Evolutionary conservation across 768 basidiomycete species (phyloP), one percentile per base, ranked within the genome.

Genomic region (Termitomyces sp.): DNA sequence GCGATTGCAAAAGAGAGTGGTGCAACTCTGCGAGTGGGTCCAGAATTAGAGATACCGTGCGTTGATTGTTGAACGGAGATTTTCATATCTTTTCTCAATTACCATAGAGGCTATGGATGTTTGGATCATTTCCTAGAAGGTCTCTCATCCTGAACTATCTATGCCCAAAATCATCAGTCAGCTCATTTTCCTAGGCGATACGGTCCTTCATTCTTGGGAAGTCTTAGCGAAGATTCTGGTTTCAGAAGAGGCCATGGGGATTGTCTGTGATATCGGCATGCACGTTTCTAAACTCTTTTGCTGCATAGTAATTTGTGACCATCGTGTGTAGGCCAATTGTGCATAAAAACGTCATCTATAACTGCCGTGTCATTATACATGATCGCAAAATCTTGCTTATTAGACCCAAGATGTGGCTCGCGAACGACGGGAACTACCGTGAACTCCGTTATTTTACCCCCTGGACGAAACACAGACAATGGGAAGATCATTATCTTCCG

Each of bases 391-490:
- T 99, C 60, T 74, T 98, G 1, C 85, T 98, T 62, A 98, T 99
- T 63, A 86, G 97, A 24, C 97, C 97, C 0, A 99, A 98, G 77
- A 95, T 99, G 95, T 99, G 97, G 97, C 79, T 99, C 47, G 97
- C 97, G 1, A 98, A 98, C 68, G 94, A 97, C 66, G 97, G 97
- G 4, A 98, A 98, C 69, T 99, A 99, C 71, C 89, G 97, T 30
- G 86, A 88, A 70, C 76, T 89, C 66, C 76, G 90, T 15, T 92
- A 93, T 70, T 99, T 99, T 67, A 94, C 96, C 2, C 95, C 97
- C 0, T 99, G 97, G 96, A 75, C 77, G 68, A 96, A 95, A 69
- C 91, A 91, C 68, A 82, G 87, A 33, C 82, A 94, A 69, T 88
- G 85, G 74, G 97, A 98, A 70, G 93, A 97, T 51, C 93, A 95